These are phyloP conservation scores for Bipolaris gigantea DNA, from an alignment of 2,329 filamentous ascomycete species.

Conservation along the genomic window DNA sequence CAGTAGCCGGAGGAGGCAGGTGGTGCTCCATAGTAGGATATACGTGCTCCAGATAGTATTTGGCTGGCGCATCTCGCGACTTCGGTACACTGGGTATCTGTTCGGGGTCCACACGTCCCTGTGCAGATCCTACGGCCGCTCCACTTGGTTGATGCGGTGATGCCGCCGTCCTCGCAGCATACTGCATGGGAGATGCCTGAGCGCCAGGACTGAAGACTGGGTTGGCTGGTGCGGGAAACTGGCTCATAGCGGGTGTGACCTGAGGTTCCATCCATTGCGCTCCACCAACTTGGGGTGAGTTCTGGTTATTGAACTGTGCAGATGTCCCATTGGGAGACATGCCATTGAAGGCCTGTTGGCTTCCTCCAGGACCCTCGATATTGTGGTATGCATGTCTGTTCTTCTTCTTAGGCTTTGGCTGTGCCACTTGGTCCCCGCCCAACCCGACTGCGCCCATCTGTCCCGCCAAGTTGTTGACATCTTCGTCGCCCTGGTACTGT, in stretches of 20 bases:
- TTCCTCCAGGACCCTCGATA: slow-evolving; percentile 69
- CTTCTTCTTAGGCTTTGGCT: slow-evolving; percentile 76
- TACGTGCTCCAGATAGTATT: slow-evolving; percentile 81
- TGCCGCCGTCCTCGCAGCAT: slow-evolving; percentile 37
- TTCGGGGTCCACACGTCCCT: slow-evolving; percentile 81
- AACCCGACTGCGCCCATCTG: slow-evolving; percentile 36
- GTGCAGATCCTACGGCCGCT: slow-evolving; percentile 60
- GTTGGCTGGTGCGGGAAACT: slow-evolving; percentile 63
- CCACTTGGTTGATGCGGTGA: slow-evolving; percentile 31
- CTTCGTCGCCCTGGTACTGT: slow-evolving; percentile 33
- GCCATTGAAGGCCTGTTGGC: slow-evolving; percentile 70
- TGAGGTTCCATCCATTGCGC: slow-evolving; percentile 47
- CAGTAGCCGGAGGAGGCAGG: slow-evolving; percentile 81
- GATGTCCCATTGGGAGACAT: slow-evolving; percentile 62
- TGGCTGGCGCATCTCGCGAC: slow-evolving; percentile 78
- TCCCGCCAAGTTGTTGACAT: slow-evolving; percentile 36
- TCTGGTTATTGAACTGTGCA: slow-evolving; percentile 61
- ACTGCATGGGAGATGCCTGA: slow-evolving; percentile 42
- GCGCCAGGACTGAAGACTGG: slow-evolving; percentile 54
- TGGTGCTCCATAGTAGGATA: slow-evolving; percentile 97
- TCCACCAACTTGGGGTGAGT: slow-evolving; percentile 34
- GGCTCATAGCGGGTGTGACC: slow-evolving; percentile 54
- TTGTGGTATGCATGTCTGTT: slow-evolving; percentile 90
- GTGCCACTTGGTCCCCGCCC: slow-evolving; percentile 48
- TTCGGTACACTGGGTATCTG: slow-evolving; percentile 89